Conservation (phyloP, 352 stramenopile species). For the Ophiocytium majus region DNA sequence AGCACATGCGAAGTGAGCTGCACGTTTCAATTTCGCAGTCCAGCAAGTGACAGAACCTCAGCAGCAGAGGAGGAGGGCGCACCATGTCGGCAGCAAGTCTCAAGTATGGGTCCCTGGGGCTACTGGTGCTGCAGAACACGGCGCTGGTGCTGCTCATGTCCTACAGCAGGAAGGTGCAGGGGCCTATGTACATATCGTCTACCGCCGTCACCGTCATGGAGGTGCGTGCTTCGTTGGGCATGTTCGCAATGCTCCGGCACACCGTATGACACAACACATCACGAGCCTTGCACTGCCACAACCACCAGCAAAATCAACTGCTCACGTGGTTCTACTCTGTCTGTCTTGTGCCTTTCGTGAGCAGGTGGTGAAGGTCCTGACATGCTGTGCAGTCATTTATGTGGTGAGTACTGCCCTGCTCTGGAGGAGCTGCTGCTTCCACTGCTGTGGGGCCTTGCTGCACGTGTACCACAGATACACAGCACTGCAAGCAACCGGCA, state of each 20-base stretch:
- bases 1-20: too few relatives aligned
- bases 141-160: constrained; percentile 63
- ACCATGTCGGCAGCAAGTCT: not conserved
- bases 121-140: constrained; percentile 65
- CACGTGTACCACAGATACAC: too few relatives aligned
- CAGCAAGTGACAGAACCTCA: too few relatives aligned
- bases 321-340: too few relatives aligned
- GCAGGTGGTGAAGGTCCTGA: constrained; percentile 70
- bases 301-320: too few relatives aligned
- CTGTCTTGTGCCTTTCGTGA: too few relatives aligned
- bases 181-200: constrained; percentile 69
- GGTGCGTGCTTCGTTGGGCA: constrained; percentile 58
- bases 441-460: too few relatives aligned
- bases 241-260: too few relatives aligned
- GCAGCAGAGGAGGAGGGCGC: too few relatives aligned
- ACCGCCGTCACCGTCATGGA: constrained; percentile 82
- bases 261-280: not conserved
- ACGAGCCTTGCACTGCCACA: not conserved
- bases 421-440: too few relatives aligned
- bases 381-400: constrained; percentile 68
- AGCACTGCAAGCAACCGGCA: too few relatives aligned
- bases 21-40: too few relatives aligned
- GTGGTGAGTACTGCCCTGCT: constrained; percentile 56
- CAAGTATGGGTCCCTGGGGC: constrained; percentile 56
- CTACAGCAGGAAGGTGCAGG: constrained; percentile 56